Conservation (phyloP, 805 yeast species). For the Saccharomycopsis fibuligera region DNA sequence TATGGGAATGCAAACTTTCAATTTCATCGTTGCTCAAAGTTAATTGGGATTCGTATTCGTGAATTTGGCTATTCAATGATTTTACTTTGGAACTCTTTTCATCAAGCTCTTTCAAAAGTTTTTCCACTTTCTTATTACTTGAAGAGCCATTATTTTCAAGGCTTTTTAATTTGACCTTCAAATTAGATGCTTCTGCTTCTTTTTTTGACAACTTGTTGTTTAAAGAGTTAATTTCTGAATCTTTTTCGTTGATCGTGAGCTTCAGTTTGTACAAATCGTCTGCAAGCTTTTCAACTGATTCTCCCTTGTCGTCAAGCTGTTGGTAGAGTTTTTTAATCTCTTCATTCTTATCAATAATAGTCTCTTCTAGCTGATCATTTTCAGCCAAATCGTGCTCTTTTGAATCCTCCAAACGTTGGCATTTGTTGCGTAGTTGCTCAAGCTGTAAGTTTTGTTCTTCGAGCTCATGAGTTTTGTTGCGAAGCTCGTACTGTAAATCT, state of each 20-base stretch:
- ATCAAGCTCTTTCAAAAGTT: slow-evolving; percentile 7
- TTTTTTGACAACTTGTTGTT: slow-evolving; percentile 6
- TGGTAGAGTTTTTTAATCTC: slow-evolving; percentile 16
- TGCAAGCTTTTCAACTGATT: slow-evolving; percentile 23
- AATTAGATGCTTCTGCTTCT: slow-evolving; percentile 11
- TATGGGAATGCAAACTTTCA: slow-evolving; percentile 15
- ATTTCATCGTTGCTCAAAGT: slow-evolving; percentile 21
- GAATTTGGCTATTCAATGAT: slow-evolving; percentile 18
- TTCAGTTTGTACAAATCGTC: slow-evolving; percentile 20
- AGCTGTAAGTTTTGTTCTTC: slow-evolving; percentile 15
- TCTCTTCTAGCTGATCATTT: slow-evolving; percentile 14
- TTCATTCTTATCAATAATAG: slow-evolving; percentile 22
- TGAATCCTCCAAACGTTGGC: slow-evolving; percentile 13
- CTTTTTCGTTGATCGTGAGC: slow-evolving; percentile 8
- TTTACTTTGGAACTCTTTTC: slow-evolving; percentile 19
- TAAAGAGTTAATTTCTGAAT: slow-evolving; percentile 8
- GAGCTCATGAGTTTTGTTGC: slow-evolving; percentile 12
- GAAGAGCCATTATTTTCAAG: slow-evolving; percentile 7
- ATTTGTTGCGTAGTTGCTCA: slow-evolving; percentile 5
- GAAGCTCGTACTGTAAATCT: slow-evolving; percentile 11
- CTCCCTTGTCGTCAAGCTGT: slow-evolving; percentile 23
- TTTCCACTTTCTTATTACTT: slow-evolving; percentile 2
- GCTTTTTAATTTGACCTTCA: slow-evolving; percentile 21
- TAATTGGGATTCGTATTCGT: slow-evolving; percentile 20
- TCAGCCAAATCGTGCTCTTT: slow-evolving; percentile 18